Conservation (phyloP, 805 yeast genomes). For the Candida insectalens region DNA sequence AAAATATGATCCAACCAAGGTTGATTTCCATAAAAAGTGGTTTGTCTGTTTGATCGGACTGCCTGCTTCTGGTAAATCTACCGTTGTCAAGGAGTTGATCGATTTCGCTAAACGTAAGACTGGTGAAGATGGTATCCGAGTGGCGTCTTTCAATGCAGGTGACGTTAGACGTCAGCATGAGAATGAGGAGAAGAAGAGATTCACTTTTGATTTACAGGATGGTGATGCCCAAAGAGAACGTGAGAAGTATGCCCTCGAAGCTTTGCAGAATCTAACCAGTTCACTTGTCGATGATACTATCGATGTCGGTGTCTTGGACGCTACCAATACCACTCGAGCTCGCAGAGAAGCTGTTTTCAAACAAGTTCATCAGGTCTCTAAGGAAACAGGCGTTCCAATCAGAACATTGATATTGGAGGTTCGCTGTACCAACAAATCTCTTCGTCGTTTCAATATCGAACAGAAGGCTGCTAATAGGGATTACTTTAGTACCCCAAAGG, state of each 20-base stretch:
- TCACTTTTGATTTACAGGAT: slow-evolving; percentile 19
- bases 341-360: slow-evolving; percentile 49
- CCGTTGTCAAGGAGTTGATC: slow-evolving; percentile 20
- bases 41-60: slow-evolving; percentile 53
- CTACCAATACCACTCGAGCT: slow-evolving; percentile 47
- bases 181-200: slow-evolving; percentile 10
- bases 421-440: slow-evolving; percentile 40
- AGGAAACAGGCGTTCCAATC: slow-evolving; percentile 29
- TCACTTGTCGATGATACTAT: slow-evolving; percentile 70
- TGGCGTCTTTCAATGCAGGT: slow-evolving; percentile 40
- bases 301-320: slow-evolving; percentile 83
- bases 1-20: slow-evolving; percentile 4
- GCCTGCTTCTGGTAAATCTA: slow-evolving; percentile 91
- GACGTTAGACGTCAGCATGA: slow-evolving; percentile 34
- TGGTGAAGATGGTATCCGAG: slow-evolving; percentile 7
- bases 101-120: slow-evolving; percentile 11
- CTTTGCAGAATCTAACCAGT: slow-evolving; percentile 68
- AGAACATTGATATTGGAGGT: slow-evolving; percentile 51
- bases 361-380: slow-evolving; percentile 42
- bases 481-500: slow-evolving; percentile 42
- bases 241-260: slow-evolving; percentile 93
- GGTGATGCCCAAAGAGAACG: slow-evolving; percentile 44
- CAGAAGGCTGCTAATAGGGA: slow-evolving; percentile 57
- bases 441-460: slow-evolving; percentile 51
- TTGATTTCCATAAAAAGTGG: slow-evolving; percentile 17